Evolutionary conservation across 2,329 filamentous ascomycete genomes (phyloP).

Genomic region (Clonostachys solani): DNA sequence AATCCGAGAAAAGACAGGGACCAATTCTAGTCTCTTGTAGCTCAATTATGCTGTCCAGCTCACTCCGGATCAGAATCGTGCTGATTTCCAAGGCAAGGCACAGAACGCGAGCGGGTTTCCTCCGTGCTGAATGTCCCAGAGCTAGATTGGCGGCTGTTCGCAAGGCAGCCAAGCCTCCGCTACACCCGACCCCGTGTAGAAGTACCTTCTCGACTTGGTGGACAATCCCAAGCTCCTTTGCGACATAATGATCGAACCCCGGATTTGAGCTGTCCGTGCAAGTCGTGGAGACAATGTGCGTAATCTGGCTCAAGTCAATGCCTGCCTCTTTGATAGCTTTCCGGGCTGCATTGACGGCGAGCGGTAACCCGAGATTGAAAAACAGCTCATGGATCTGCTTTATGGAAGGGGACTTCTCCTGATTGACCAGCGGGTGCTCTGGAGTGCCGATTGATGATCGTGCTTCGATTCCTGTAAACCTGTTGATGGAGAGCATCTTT

Average conservation of each 20-base stretch:
- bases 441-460: slow-evolving; percentile 58
- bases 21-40: slow-evolving; percentile 60
- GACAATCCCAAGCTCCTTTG: slow-evolving; percentile 52
- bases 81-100: slow-evolving; percentile 62
- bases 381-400: slow-evolving; percentile 50
- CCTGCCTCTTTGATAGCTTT: slow-evolving; percentile 30
- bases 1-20: slow-evolving; percentile 65
- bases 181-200: slow-evolving; percentile 63
- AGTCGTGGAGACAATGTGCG: slow-evolving; percentile 63
- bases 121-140: slow-evolving; percentile 54
- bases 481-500: slow-evolving; percentile 60
- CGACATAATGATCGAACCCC: slow-evolving; percentile 63
- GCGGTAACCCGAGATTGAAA: slow-evolving; percentile 51
- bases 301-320: slow-evolving; percentile 42
- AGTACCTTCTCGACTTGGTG: slow-evolving; percentile 59
- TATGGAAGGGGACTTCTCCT: slow-evolving; percentile 45
- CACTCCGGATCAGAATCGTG: slow-evolving; percentile 58
- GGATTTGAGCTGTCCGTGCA: slow-evolving; percentile 68
- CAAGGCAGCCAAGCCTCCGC: slow-evolving; percentile 57
- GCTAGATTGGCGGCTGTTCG: slow-evolving; percentile 64
- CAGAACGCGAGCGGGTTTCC: slow-evolving; percentile 57
- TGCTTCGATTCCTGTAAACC: slow-evolving; percentile 59
- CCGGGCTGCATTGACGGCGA: slow-evolving; percentile 49
- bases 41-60: slow-evolving; percentile 58
- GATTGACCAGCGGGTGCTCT: slow-evolving; percentile 58